These are phyloP conservation scores for Fusarium metavorans DNA, from an alignment of 2,329 filamentous ascomycete genomes.

Conservation along the genomic window DNA sequence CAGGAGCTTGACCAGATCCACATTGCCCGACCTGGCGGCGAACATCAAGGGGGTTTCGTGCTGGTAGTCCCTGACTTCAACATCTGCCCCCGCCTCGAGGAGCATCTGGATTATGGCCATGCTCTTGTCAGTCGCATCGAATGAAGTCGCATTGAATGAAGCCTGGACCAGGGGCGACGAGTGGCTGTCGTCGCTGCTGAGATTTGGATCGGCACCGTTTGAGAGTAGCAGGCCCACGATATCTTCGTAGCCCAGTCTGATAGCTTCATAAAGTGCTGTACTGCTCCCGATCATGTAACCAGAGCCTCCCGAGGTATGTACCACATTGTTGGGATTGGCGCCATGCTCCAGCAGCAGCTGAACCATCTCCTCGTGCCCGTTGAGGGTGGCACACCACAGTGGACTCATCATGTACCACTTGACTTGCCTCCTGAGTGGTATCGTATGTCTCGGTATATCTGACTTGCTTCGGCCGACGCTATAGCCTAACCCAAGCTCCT, in stretches of 20 bases:
- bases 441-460: too few relatives aligned
- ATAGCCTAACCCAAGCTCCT: neutral
- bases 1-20: neutral
- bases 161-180: neutral
- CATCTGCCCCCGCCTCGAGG: neutral
- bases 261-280: neutral
- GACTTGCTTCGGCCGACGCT: neutral
- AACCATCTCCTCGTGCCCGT: neutral
- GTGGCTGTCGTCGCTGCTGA: neutral
- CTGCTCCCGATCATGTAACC: too few relatives aligned
- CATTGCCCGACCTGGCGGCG: neutral
- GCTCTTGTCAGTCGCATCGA: neutral
- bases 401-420: too few relatives aligned
- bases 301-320: neutral
- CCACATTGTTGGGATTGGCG: neutral
- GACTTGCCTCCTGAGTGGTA: too few relatives aligned
- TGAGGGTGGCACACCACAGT: neutral
- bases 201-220: neutral
- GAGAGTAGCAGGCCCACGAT: neutral
- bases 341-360: neutral
- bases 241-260: neutral
- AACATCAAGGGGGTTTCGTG: neutral
- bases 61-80: rapidly evolving
- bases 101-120: neutral
- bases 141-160: neutral